Evolutionary conservation across 345 rosid species (phyloP), one percentile per base, ranked within the genome.

Genomic region (Camelina sativa): DNA sequence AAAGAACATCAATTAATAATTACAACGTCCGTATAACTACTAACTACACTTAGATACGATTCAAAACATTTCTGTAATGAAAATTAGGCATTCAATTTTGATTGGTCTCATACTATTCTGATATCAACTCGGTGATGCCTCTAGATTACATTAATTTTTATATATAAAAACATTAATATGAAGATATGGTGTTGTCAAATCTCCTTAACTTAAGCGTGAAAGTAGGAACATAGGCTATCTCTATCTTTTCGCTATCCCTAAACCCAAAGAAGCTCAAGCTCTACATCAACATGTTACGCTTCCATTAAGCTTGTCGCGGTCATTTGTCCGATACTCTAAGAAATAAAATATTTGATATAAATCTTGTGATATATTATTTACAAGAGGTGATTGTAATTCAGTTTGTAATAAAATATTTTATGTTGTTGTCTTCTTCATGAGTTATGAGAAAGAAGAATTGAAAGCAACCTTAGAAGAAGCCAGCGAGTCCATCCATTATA

Each of bases 381-480:
- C 44, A 62, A 62, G 17, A 43, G 48, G 6, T 56, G 40, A 38
- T 8, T 10, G 38, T 20, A 19, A 41, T 13, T 46, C 13, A 44
- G 10, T 73, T 46, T 11, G 5, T 28, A 5, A 20, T 20, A 20
- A 20, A 20, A n/a, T n/a, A n/a, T n/a, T n/a, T n/a, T n/a, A 67
- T 67, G 51, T 62, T 54, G 51, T 10, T 58, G 80, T 82, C 78
- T 78, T 84, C 77, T 86, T 83, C 85, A 86, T 87, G 73, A 20
- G 59, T 60, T 50, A 65, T 61, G 58, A 65, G 77, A 72, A 66
- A 72, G 80, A 65, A 72, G 62, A 37, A 30, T 71, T 84, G 92
- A 91, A 80, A 86, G 97, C 97, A 89, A 91, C 95, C 78, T 73
- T 19, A 80, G 88, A 86, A 83, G 88, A 80, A 83, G 82, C 85